Conservation (phyloP, 441 rosid species). For the Hura crepitans region DNA sequence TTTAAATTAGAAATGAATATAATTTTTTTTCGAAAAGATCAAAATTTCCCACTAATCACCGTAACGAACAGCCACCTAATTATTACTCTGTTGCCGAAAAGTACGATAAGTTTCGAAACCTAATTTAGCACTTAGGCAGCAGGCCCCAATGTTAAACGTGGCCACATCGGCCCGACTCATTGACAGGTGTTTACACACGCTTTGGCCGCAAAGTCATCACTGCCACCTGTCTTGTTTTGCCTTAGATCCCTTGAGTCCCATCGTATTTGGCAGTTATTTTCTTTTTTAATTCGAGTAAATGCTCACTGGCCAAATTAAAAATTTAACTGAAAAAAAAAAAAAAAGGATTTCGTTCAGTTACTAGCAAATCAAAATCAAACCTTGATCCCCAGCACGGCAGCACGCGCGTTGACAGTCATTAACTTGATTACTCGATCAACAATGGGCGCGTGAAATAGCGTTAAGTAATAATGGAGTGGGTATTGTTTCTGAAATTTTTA, state of each 20-base stretch:
- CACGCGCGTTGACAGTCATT: conserved; percentile 13
- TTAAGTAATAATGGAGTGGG: neutral
- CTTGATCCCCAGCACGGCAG: neutral
- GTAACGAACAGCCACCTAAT: no score
- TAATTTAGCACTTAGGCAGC: no score
- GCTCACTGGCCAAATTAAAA: no score
- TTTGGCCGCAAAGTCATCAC: conserved; percentile 17
- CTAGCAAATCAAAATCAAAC: conserved; percentile 16
- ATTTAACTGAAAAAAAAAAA: neutral
- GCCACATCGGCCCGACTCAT: conserved; percentile 49
- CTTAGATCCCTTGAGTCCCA: conserved; percentile 28
- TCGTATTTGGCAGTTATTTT: conserved; percentile 23
- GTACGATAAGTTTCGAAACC: no score
- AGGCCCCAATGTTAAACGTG: conserved; percentile 35
- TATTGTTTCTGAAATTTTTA: neutral
- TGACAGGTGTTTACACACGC: conserved; percentile 42
- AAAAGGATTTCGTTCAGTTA: conserved; percentile 24
- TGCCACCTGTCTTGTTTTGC: conserved; percentile 39
- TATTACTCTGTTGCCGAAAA: no score
- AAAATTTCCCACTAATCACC: no score
- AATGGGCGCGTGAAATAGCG: conserved; percentile 13
- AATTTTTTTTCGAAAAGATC: no score
- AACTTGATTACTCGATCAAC: neutral
- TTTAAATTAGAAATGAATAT: no score
- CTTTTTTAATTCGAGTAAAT: neutral